Conservation (phyloP, 768 basidiomycete species). For the Agaricus bisporus region DNA sequence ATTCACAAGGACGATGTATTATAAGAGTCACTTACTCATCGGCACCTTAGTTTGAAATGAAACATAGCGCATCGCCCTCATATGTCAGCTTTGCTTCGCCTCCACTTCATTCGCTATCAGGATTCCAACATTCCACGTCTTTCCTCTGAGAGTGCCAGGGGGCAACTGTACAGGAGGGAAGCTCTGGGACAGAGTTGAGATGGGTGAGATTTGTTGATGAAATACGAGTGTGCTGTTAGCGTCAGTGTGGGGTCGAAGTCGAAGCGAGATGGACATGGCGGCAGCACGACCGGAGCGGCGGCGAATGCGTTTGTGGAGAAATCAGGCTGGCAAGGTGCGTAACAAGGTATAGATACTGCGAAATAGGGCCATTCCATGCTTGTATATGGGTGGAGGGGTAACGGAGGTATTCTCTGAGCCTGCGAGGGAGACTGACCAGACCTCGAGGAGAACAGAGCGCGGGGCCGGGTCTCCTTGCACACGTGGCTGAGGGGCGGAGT, state of each 20-base stretch:
- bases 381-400: conserved; percentile 51
- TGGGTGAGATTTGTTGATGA: conserved; percentile 28
- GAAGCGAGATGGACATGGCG: conserved; percentile 47
- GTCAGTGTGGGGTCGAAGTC: conserved; percentile 19
- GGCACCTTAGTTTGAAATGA: no score
- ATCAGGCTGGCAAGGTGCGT: conserved; percentile 73
- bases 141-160: conserved; percentile 54
- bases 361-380: conserved; percentile 79
- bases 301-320: conserved; percentile 51
- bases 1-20: no score
- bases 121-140: no score
- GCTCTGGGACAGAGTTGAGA: conserved; percentile 45
- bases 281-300: conserved; percentile 61
- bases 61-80: no score
- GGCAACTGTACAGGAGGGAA: conserved; percentile 70
- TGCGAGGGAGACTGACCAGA: conserved; percentile 9
- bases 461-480: not conserved
- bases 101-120: no score
- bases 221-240: conserved; percentile 22
- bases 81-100: no score
- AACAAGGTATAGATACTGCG: conserved; percentile 70
- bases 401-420: not conserved
- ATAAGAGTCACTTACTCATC: no score
- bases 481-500: not conserved
- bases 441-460: conserved; percentile 29